These are phyloP conservation scores for Pythium brassicae DNA, from an alignment of 352 stramenopile species.

Conservation along the genomic window DNA sequence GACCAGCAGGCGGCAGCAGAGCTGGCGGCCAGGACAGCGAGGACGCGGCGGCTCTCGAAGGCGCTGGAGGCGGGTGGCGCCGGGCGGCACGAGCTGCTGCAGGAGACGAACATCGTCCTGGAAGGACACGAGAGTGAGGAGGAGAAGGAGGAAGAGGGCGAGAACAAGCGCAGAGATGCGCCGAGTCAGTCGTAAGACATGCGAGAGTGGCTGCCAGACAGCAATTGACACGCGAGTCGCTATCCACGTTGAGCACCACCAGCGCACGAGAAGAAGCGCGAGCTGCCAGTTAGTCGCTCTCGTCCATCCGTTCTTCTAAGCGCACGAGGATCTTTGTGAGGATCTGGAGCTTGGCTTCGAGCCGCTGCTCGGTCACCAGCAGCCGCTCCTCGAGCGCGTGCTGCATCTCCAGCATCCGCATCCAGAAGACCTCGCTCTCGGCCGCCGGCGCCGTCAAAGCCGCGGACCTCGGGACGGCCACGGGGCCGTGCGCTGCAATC, in stretches of 20 bases:
- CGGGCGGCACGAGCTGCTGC: slow-evolving; percentile 7
- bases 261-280: background rate
- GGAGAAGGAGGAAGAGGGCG: background rate
- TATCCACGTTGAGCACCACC: background rate
- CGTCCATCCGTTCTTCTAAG: slow-evolving; percentile 54
- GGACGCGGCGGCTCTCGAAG: slow-evolving; percentile 4
- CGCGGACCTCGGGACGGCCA: no score
- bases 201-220: no score
- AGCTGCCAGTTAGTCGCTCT: slow-evolving; percentile 25
- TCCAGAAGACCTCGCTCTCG: slow-evolving; percentile 39
- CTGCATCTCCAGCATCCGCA: slow-evolving; percentile 55
- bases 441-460: no score
- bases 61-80: slow-evolving; percentile 1
- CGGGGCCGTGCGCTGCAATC: no score
- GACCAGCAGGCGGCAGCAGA: background rate
- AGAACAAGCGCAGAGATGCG: no score
- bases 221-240: no score
- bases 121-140: slow-evolving; percentile 7
- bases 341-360: slow-evolving; percentile 66
- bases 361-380: slow-evolving; percentile 52
- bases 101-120: slow-evolving; percentile 7
- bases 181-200: no score
- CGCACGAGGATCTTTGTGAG: slow-evolving; percentile 67
- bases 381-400: slow-evolving; percentile 51
- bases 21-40: background rate